A percentile compares a stretch with the other conserved stretches of the same genome.
These are phyloP conservation scores for Microcera coccophila DNA, from an alignment of 2,329 filamentous ascomycete species.

Conservation along the genomic window DNA sequence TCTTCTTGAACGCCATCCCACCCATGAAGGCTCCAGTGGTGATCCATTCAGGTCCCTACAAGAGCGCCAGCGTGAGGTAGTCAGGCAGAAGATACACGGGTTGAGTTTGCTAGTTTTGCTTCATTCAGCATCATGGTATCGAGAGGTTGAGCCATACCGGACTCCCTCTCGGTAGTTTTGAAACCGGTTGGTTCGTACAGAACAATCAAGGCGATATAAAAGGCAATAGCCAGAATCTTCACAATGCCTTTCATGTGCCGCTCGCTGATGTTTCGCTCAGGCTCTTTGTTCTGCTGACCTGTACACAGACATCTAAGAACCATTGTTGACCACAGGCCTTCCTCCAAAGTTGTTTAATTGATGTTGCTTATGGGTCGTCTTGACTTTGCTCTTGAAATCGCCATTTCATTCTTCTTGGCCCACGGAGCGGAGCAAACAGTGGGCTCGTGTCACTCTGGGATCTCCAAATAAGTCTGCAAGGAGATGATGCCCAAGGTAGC, in stretches of 20 bases:
- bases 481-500: too few relatives aligned
- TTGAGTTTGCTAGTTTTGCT: slow-evolving; percentile 65
- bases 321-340: too few relatives aligned
- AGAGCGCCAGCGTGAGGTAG: slow-evolving; percentile 67
- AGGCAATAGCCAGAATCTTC: slow-evolving; percentile 67
- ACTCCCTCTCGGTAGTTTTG: slow-evolving; percentile 73
- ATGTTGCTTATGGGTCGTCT: too few relatives aligned
- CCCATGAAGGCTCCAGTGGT: slow-evolving; percentile 56
- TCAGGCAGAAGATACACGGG: slow-evolving; percentile 66
- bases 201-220: slow-evolving; percentile 69
- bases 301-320: too few relatives aligned
- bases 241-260: slow-evolving; percentile 67
- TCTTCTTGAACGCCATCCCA: slow-evolving; percentile 53
- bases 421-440: too few relatives aligned
- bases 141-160: slow-evolving; percentile 75
- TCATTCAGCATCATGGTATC: slow-evolving; percentile 80
- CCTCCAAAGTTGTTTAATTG: too few relatives aligned
- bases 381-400: too few relatives aligned
- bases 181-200: slow-evolving; percentile 77
- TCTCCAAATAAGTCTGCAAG: too few relatives aligned
- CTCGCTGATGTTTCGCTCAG: slow-evolving; percentile 57
- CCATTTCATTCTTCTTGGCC: too few relatives aligned
- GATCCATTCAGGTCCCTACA: slow-evolving; percentile 78
- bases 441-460: too few relatives aligned
- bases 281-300: slow-evolving; percentile 59